phyloP scores from a whole-genome alignment of 495 filamentous ascomycete species.

The Chaetomium cochliodes region DNA sequence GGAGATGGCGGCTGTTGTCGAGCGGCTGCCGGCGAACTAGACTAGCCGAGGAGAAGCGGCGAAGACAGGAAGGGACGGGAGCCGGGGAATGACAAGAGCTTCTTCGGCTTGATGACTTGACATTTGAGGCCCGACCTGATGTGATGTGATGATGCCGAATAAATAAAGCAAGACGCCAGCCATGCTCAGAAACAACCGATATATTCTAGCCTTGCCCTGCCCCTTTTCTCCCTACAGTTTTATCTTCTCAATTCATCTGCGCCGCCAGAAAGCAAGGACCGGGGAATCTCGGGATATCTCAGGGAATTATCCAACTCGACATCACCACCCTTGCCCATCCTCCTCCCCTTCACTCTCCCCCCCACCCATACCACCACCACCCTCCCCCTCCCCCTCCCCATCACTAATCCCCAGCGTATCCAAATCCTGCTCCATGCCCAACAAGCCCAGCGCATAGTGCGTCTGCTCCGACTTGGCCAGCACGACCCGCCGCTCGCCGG shows the following conservation, averaged over 20 bases:
- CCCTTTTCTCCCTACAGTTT: background rate
- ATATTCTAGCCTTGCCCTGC: background rate
- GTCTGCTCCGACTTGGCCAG: conserved; percentile 50
- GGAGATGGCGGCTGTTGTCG: conserved; percentile 90
- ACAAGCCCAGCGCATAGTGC: conserved; percentile 54
- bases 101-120: background rate
- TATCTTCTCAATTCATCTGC: background rate
- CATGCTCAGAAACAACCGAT: background rate
- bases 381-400: conserved; percentile 20
- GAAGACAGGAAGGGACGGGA: background rate
- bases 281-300: background rate
- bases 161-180: background rate
- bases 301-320: conserved; percentile 3
- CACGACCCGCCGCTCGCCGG: conserved; percentile 37
- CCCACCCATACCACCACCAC: conserved; percentile 8
- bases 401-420: conserved; percentile 46
- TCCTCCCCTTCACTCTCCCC: background rate
- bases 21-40: conserved; percentile 61
- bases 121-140: background rate
- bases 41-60: conserved; percentile 5
- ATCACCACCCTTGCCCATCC: background rate
- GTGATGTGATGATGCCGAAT: background rate
- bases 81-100: background rate
- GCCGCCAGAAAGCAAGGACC: background rate
- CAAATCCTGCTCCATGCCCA: conserved; percentile 53